Evolutionary conservation across 495 filamentous ascomycete species (phyloP).

Genomic region (Aspergillus diversus): DNA sequence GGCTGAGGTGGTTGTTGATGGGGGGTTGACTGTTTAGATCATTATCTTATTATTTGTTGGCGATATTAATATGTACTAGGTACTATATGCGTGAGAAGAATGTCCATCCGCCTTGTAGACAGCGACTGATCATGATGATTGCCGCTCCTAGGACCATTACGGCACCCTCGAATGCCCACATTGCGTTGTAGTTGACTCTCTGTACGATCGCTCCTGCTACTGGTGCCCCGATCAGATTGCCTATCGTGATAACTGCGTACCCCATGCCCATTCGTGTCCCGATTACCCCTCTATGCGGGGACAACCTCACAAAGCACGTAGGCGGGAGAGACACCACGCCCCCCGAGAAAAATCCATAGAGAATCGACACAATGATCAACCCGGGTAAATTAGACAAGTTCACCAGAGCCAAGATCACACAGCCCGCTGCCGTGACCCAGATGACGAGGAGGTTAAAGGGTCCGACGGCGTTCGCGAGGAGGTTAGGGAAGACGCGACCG

Average conservation of each 20-base stretch:
- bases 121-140: neutral
- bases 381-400: constrained; percentile 23
- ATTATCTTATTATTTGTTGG: no score
- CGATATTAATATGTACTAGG: no score
- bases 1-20: no score
- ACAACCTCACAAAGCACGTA: constrained; percentile 17
- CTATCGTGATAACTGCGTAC: constrained; percentile 50
- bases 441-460: constrained; percentile 36
- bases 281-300: constrained; percentile 38
- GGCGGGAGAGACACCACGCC: constrained; percentile 36
- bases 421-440: constrained; percentile 5
- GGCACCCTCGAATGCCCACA: neutral
- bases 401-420: constrained; percentile 3
- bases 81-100: neutral
- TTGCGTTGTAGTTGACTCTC: neutral
- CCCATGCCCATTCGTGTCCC: constrained; percentile 65
- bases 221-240: constrained; percentile 61
- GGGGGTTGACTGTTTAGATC: no score
- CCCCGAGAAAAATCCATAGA: constrained; percentile 61
- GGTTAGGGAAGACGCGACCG: constrained; percentile 8
- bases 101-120: neutral
- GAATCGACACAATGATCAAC: constrained; percentile 37
- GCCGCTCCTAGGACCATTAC: neutral
- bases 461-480: constrained; percentile 32
- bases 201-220: constrained; percentile 52